These are phyloP conservation scores for Epicoccum sorghinum DNA, from an alignment of 2,329 filamentous ascomycete species.

Conservation along the genomic window DNA sequence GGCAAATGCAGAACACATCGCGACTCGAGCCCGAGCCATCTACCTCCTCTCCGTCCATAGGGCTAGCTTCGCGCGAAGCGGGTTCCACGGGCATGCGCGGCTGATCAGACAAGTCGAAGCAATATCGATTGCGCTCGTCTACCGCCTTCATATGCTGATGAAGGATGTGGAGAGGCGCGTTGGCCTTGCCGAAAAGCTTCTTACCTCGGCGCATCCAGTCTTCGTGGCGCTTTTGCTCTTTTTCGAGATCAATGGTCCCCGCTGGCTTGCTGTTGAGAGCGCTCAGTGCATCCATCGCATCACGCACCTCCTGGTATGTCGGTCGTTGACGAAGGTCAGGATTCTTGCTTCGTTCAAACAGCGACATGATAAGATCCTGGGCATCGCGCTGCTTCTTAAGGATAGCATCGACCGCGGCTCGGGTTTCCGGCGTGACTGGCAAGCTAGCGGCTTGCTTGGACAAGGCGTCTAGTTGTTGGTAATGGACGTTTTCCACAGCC, in stretches of 20 bases:
- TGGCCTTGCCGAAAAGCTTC: conserved; percentile 96
- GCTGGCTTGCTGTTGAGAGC: conserved; percentile 91
- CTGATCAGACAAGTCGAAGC: conserved; percentile 89
- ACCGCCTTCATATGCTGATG: conserved; percentile 95
- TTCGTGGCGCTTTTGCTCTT: conserved; percentile 91
- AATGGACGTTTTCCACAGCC: conserved; percentile 88
- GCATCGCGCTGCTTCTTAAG: conserved; percentile 95
- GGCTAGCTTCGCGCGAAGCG: conserved; percentile 79
- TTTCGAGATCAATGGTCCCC: conserved; percentile 90
- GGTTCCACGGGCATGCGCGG: conserved; percentile 91
- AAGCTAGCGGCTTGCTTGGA: conserved; percentile 80
- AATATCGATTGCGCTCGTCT: conserved; percentile 83
- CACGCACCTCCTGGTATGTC: conserved; percentile 86
- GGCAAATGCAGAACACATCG: conserved; percentile 97
- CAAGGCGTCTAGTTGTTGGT: conserved; percentile 90
- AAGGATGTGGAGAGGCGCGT: conserved; percentile 93
- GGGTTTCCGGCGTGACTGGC: conserved; percentile 81
- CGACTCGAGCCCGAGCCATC: conserved; percentile 58
- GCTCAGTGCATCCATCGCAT: conserved; percentile 84
- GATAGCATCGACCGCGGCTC: conserved; percentile 85
- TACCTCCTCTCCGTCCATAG: conserved; percentile 55
- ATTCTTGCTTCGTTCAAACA: conserved; percentile 79
- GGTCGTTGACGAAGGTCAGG: conserved; percentile 79
- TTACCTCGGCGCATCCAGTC: conserved; percentile 99
- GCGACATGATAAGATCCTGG: conserved; percentile 81